Evolutionary conservation across 768 basidiomycete genomes (phyloP).

Genomic region (Antrodiella citrinella): DNA sequence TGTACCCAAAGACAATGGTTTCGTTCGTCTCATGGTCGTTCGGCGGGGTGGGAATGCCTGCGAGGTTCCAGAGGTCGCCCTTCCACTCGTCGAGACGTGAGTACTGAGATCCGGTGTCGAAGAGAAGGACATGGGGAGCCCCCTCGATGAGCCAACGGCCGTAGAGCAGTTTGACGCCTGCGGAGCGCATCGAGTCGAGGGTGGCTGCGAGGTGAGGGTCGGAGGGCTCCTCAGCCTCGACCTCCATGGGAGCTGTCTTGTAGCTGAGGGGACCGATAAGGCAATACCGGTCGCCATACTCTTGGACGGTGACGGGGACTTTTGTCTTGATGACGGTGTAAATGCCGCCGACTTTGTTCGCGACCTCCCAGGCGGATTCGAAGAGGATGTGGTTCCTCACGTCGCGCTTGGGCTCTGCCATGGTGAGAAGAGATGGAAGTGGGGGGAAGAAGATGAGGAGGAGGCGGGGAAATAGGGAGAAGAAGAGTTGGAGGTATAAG

Average conservation of each 20-base stretch:
- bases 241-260: slow-evolving; percentile 99
- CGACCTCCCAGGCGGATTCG: slow-evolving; percentile 97
- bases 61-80: slow-evolving; percentile 94
- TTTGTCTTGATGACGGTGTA: slow-evolving; percentile 99
- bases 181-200: slow-evolving; percentile 74
- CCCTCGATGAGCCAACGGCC: slow-evolving; percentile 99
- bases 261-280: slow-evolving; percentile 97
- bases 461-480: slow-evolving; percentile 1
- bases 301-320: slow-evolving; percentile 93
- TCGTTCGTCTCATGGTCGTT: slow-evolving; percentile 99
- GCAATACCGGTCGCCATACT: slow-evolving; percentile 92
- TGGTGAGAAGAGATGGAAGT: slow-evolving; percentile 10
- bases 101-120: slow-evolving; percentile 88
- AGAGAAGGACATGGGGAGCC: slow-evolving; percentile 88
- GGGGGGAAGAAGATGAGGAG: slow-evolving; percentile 2
- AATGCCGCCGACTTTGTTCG: slow-evolving; percentile 98
- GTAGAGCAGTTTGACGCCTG: slow-evolving; percentile 91
- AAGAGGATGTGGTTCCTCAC: slow-evolving; percentile 78
- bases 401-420: slow-evolving; percentile 48
- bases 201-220: slow-evolving; percentile 72
- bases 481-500: neutral
- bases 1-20: slow-evolving; percentile 93
- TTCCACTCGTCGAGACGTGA: slow-evolving; percentile 97
- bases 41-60: slow-evolving; percentile 94
- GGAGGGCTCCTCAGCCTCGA: slow-evolving; percentile 84